Percentiles rank a stretch among this genome's conserved stretches.
Conservation (phyloP, 371 early-diverging fungal genomes). For the Entomophthora muscae region DNA sequence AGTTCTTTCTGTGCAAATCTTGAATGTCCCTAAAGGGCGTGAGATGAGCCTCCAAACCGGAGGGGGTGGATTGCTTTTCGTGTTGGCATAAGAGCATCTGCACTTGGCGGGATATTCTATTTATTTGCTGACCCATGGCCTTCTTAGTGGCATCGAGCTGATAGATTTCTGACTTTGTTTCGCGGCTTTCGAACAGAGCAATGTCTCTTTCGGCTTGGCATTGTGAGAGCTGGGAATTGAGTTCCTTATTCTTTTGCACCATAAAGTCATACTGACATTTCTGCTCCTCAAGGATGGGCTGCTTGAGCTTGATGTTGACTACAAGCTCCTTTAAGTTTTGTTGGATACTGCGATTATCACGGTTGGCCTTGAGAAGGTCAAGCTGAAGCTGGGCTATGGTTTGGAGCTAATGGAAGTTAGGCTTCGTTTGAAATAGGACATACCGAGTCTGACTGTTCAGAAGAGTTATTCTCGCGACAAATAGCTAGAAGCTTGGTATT, state of each 20-base stretch:
- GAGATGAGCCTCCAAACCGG: not conserved
- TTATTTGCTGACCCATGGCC: not conserved
- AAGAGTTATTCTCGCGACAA: too few species aligned
- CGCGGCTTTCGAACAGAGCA: not conserved
- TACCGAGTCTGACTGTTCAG: too few species aligned
- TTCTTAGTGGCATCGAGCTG: not conserved
- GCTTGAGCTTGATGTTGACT: not conserved
- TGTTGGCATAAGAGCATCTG: not conserved
- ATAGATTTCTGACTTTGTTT: not conserved
- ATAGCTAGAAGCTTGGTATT: not conserved
- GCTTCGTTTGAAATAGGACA: too few species aligned
- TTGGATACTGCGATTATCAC: not conserved
- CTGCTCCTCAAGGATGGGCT: not conserved
- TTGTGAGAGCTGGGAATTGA: not conserved
- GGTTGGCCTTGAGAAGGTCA: not conserved
- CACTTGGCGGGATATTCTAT: not conserved
- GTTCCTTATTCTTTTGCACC: not conserved
- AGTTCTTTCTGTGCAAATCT: not conserved
- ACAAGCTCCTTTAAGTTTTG: not conserved
- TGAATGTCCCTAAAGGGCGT: not conserved
- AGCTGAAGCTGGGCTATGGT: not conserved
- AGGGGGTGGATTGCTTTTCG: not conserved
- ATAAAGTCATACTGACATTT: not conserved
- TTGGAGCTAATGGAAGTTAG: not conserved
- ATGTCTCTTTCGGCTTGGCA: not conserved